Base-by-base conservation (phyloP, 108 stramenopile species). In the Discostella pseudostelligera region DNA sequence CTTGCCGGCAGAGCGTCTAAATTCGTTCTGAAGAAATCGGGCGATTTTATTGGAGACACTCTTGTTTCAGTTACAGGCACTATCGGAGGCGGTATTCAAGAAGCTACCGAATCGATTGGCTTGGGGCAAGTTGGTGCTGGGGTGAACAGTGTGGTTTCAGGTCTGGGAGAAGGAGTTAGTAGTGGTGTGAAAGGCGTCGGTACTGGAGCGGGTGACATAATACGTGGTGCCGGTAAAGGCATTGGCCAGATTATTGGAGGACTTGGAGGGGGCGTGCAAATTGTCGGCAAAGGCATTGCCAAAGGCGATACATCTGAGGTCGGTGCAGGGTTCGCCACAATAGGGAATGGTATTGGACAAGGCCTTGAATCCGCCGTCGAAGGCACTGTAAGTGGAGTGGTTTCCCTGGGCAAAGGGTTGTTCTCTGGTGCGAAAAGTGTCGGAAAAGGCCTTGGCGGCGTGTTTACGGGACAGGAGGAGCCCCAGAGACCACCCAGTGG, bases 121-220 rank as follows among this genome's bases (percentile, higher is more conserved):
- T 82, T 86, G 17, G 71, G 94, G 39, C 58, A 72, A 45, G 69
- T 95, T 44, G 94, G 94, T 32, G 78, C 81, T 16, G 87, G 94
- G 36, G 87, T 92, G 39, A 95, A 89, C 74, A 90, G 86, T 76
- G 73, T 92, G 11, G 84, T 92, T n/a, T 74, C 76, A n/a, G 94
- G 94, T 16, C 69, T 95, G 13, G 94, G 94, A 3, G 83, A 83
- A 60, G 94, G 94, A 8, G 85, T 95, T 13, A 84, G 90, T 21
- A 84, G 68, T 32, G 79, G 86, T 14, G 63, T 92, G 11, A 78
- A 85, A 62, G 94, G 94, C 58, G 88, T 95, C 60, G 90, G 90
- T 8, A 72, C 76, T 36, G 94, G 94, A 19, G 84, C 87, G 9
- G 86, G 89, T 22, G 76, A 88, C 37, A 70, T 90, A 37, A 44